phyloP scores from a whole-genome alignment of 352 stramenopile species.

The Achlya hypogyna region DNA sequence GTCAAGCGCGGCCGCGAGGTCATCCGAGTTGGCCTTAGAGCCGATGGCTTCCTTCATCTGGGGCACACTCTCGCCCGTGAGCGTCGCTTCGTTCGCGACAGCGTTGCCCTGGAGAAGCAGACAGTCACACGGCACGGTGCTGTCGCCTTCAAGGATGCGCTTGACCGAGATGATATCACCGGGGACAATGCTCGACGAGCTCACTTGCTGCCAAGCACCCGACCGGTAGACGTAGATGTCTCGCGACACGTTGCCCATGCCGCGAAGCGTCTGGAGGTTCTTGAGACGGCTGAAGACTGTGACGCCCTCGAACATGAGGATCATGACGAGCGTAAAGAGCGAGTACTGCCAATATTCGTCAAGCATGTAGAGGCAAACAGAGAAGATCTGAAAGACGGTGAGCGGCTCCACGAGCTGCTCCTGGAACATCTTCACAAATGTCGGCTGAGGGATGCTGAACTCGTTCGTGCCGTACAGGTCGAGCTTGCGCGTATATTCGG shows the following conservation, averaged over 20 bases:
- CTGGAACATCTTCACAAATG: constrained; percentile 93
- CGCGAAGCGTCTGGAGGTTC: constrained; percentile 91
- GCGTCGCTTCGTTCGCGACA: constrained; percentile 98
- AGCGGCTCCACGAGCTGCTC: constrained; percentile 97
- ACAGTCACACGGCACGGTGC: constrained; percentile 91
- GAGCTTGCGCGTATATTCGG: constrained; percentile 34
- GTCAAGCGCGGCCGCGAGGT: constrained; percentile 60
- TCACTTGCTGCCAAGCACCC: constrained; percentile 74
- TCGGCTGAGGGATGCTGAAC: constrained; percentile 92
- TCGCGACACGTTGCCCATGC: constrained; percentile 84
- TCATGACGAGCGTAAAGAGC: constrained; percentile 97
- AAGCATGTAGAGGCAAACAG: constrained; percentile 96
- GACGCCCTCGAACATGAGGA: constrained; percentile 97
- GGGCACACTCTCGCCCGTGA: constrained; percentile 97
- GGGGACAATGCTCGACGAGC: constrained; percentile 83
- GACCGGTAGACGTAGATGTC: constrained; percentile 88
- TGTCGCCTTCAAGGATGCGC: constrained; percentile 68
- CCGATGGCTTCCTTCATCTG: constrained; percentile 95
- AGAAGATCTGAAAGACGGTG: constrained; percentile 99
- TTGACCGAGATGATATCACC: constrained; percentile 92
- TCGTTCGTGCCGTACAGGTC: constrained; percentile 86
- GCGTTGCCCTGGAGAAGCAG: constrained; percentile 91
- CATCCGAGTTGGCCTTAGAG: constrained; percentile 59
- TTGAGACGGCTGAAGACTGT: constrained; percentile 93
- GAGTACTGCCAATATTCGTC: constrained; percentile 99